Base-by-base conservation (phyloP, 1,284 basidiomycete species). In the Moesziomyces sp. region DNA sequence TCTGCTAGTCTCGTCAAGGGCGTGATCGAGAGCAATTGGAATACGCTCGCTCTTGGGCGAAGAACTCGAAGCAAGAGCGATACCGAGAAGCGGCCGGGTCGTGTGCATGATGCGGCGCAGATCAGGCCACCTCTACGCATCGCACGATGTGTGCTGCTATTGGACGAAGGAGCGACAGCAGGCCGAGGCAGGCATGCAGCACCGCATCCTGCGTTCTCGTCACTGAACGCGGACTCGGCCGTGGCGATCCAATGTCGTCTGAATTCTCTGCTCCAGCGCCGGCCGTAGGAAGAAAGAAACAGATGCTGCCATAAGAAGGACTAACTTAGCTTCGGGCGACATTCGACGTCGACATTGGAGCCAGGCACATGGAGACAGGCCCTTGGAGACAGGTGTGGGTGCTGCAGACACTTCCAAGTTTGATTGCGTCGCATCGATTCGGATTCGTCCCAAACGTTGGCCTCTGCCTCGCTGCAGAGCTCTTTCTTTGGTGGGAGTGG, bases 361-460 rank as follows among this genome's bases (percentile, higher is more conserved):
- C 38, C 38, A 40, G 38, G 38, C 38, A 40, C 38, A 35, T 11
- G 10, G 35, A 16, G 9, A 13, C 35, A 35, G 35, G 14, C 28
- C 28, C 21, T 28, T 28, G 26, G 2, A 18, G 38, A 11, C 38
- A 40, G 38, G 30, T 13, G 13, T 34, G 30, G 3, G 11, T 34
- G 30, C 30, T 11, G 30, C 30, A 13, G 10, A 10, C 10, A 34
- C 3, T 34, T 34, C 30, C 10, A 34, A 34, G 30, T 34, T 40
- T 40, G 38, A 40, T 40, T 40, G 38, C 38, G 38, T 40, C 38
- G 38, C 38, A 40, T 40, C 38, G 38, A 40, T 40, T 40, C 38
- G 38, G 16, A 40, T 18, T 40, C 38, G 38, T 40, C 38, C 38
- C 38, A 40, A 40, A 40, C 18, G 6, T 40, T 40, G 38, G 38